A percentile compares a stretch with the other conserved stretches of the same genome.
These are phyloP conservation scores for Candida easanensis DNA, from an alignment of 805 yeast genomes.

Conservation along the genomic window DNA sequence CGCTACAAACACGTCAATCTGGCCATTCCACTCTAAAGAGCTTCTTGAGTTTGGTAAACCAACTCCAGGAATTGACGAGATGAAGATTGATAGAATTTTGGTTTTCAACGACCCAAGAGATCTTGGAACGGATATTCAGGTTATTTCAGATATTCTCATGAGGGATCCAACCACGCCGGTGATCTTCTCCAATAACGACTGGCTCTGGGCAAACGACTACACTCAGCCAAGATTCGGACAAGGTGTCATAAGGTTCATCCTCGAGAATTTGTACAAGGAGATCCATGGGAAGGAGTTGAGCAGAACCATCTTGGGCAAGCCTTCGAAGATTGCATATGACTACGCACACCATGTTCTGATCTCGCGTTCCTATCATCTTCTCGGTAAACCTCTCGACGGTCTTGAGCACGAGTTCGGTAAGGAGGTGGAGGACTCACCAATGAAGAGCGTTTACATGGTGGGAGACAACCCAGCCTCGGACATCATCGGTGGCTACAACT, in stretches of 20 bases:
- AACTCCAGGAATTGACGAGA: conserved; percentile 18
- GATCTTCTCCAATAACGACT: conserved; percentile 78
- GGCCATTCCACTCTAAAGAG: conserved; percentile 63
- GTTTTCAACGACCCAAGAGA: conserved; percentile 90
- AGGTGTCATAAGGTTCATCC: conserved; percentile 73
- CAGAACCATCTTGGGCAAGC: conserved; percentile 74
- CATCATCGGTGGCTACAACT: conserved; percentile 80
- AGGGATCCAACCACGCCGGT: conserved; percentile 69
- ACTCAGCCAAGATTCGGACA: conserved; percentile 81
- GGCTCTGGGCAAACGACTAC: conserved; percentile 86
- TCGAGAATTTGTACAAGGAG: conserved; percentile 57
- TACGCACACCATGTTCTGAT: conserved; percentile 74
- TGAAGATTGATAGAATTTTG: conserved; percentile 59
- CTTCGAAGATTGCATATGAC: conserved; percentile 73
- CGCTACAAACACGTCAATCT: conserved; percentile 63
- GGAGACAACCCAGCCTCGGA: conserved; percentile 97
- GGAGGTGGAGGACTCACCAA: conserved; percentile 33
- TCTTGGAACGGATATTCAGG: conserved; percentile 80
- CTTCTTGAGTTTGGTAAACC: conserved; percentile 38
- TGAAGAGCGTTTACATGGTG: conserved; percentile 80
- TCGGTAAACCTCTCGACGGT: background rate
- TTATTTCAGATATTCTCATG: conserved; percentile 66
- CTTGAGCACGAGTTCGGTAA: conserved; percentile 21
- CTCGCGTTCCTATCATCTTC: conserved; percentile 31
- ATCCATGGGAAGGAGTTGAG: conserved; percentile 48